A percentile compares a stretch with the other conserved stretches of the same genome.
These are phyloP conservation scores for Panaeolus papilionaceus DNA, from an alignment of 768 basidiomycete species.

Conservation along the genomic window DNA sequence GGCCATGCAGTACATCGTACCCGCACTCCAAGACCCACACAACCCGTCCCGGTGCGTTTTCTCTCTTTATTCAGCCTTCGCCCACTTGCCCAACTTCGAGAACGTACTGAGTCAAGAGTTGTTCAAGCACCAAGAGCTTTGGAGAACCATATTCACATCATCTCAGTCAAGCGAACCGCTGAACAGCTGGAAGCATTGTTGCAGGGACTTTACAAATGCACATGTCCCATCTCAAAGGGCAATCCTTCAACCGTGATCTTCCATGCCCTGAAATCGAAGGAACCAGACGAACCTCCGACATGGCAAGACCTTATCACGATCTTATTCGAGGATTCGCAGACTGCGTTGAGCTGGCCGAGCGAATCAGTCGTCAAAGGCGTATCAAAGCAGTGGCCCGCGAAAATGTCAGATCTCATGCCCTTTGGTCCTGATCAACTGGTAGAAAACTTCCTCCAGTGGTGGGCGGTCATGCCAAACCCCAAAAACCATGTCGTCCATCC, in stretches of 20 bases:
- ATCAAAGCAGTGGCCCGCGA: conserved; percentile 1
- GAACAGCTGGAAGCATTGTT: background rate
- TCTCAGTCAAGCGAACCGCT: background rate
- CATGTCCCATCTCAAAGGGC: background rate
- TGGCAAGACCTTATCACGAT: background rate
- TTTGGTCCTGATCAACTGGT: conserved; percentile 12
- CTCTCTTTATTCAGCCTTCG: background rate
- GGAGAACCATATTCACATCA: background rate
- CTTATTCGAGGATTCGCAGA: background rate
- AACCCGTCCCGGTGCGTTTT: background rate
- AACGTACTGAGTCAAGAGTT: background rate
- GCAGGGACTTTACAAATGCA: background rate
- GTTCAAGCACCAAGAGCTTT: conserved; percentile 3
- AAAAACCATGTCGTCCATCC: conserved; percentile 21
- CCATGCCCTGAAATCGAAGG: background rate
- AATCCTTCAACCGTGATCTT: background rate
- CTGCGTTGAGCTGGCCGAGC: conserved; percentile 1
- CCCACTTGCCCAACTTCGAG: background rate
- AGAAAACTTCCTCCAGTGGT: conserved; percentile 13
- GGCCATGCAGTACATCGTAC: background rate
- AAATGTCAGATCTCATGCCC: conserved; percentile 8
- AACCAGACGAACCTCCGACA: background rate
- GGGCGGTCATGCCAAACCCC: background rate
- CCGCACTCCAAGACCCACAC: background rate
- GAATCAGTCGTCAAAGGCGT: conserved; percentile 11